phyloP scores from a whole-genome alignment of 495 filamentous ascomycete genomes.

The Hypomontagnella submonticulosa region DNA sequence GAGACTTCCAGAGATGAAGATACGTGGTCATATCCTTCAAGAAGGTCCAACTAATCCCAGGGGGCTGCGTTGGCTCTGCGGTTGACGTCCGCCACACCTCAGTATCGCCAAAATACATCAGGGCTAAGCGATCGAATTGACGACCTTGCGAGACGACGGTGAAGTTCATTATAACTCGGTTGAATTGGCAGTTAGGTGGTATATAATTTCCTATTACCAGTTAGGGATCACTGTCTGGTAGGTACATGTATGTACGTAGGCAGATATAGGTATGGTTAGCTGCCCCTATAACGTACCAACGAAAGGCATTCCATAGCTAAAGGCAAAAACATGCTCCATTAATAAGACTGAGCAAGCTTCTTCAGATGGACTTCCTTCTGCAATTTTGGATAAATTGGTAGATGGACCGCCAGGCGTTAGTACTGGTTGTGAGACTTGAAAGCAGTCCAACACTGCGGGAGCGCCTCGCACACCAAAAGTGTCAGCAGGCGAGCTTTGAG shows the following conservation, averaged over 20 bases:
- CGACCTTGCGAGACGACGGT: conserved; percentile 78
- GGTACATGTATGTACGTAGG: conserved; percentile 7
- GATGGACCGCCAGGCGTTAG: conserved; percentile 50
- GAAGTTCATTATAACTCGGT: conserved; percentile 84
- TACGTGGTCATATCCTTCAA: conserved; percentile 85
- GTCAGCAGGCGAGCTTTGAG: conserved; percentile 11
- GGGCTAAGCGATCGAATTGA: conserved; percentile 82
- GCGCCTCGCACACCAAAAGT: conserved; percentile 21
- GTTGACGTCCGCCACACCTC: conserved; percentile 90
- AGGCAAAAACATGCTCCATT: conserved; percentile 80
- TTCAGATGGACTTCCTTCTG: conserved; percentile 31
- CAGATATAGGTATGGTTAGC: too few species aligned
- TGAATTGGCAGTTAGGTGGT: conserved; percentile 80
- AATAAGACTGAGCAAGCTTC: conserved; percentile 65
- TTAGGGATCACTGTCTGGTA: neutral
- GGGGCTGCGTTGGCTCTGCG: conserved; percentile 75
- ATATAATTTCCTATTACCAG: conserved; percentile 68
- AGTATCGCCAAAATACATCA: conserved; percentile 83
- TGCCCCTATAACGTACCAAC: conserved; percentile 74
- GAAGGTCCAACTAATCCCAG: conserved; percentile 78
- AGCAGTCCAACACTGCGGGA: conserved; percentile 63
- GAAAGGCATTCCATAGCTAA: conserved; percentile 81
- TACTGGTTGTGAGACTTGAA: conserved; percentile 75
- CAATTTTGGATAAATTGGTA: conserved; percentile 14
- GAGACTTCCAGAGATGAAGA: conserved; percentile 71